Conservation (phyloP, 2,329 filamentous ascomycete genomes). For the Fusarium illudens region DNA sequence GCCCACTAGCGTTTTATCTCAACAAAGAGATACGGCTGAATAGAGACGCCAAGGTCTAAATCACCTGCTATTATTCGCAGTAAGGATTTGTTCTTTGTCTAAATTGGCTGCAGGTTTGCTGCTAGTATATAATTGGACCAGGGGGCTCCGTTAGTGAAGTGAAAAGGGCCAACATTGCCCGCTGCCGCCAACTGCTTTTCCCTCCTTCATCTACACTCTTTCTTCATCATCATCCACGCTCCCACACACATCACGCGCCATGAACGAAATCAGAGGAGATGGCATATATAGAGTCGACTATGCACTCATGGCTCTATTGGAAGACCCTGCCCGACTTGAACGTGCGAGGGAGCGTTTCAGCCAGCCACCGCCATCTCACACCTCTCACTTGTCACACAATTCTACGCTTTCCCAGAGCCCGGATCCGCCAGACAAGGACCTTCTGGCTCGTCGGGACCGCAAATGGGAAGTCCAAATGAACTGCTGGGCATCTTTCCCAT, state of each 20-base stretch:
- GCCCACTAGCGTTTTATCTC: no score
- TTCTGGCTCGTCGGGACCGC: neutral
- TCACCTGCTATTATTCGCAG: no score
- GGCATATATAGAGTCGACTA: neutral
- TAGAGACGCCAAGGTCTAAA: no score
- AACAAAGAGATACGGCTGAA: no score
- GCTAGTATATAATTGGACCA: no score
- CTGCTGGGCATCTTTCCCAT: neutral
- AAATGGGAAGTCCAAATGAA: neutral
- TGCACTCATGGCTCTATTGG: neutral
- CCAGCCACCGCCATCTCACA: neutral
- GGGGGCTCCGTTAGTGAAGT: no score
- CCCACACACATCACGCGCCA: neutral
- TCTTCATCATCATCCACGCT: no score
- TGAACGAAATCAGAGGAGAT: neutral
- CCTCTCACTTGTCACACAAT: neutral
- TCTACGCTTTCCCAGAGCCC: neutral
- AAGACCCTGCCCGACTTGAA: neutral
- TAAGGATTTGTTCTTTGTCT: no score
- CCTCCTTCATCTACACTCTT: no score
- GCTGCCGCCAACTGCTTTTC: no score
- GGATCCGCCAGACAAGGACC: neutral
- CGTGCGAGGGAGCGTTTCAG: neutral
- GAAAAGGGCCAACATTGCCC: no score
- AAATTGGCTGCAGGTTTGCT: no score